A percentile compares a stretch with the other conserved stretches of the same genome.
These are phyloP conservation scores for Aspergillus ochraceus DNA, from an alignment of 2,329 filamentous ascomycete species.

Conservation along the genomic window DNA sequence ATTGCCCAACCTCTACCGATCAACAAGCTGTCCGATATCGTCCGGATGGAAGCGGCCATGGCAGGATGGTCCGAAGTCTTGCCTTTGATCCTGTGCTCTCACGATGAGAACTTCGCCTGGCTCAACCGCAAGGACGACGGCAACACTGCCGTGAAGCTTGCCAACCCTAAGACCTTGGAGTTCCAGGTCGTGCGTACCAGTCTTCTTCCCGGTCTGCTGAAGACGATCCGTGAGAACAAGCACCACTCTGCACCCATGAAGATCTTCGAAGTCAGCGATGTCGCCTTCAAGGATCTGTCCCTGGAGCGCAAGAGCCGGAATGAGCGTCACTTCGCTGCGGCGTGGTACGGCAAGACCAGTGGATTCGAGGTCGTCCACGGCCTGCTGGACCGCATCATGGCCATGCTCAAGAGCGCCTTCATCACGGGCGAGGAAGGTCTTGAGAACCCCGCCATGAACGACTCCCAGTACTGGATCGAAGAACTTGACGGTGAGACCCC, in stretches of 20 bases:
- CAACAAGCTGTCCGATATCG: slow-evolving; percentile 93
- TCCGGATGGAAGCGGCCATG: slow-evolving; percentile 85
- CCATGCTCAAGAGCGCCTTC: slow-evolving; percentile 86
- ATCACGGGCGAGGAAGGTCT: slow-evolving; percentile 72
- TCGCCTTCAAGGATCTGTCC: slow-evolving; percentile 82
- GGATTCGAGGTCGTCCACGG: slow-evolving; percentile 97
- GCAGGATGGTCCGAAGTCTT: slow-evolving; percentile 96
- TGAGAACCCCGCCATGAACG: slow-evolving; percentile 57
- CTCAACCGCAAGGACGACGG: slow-evolving; percentile 88
- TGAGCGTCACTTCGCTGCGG: slow-evolving; percentile 92
- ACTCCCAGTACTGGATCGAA: slow-evolving; percentile 87
- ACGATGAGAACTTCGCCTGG: slow-evolving; percentile 97
- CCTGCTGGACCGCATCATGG: slow-evolving; percentile 83
- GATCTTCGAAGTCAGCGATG: slow-evolving; percentile 88
- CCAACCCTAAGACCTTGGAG: slow-evolving; percentile 89
- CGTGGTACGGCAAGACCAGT: slow-evolving; percentile 89
- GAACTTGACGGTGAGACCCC: slow-evolving; percentile 70
- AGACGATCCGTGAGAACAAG: slow-evolving; percentile 93
- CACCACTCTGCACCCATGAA: slow-evolving; percentile 84
- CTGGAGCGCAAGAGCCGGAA: slow-evolving; percentile 86
- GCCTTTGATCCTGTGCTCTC: slow-evolving; percentile 92
- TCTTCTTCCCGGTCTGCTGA: slow-evolving; percentile 81
- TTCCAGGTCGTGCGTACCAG: slow-evolving; percentile 92
- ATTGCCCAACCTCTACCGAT: slow-evolving; percentile 83
- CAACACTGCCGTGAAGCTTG: slow-evolving; percentile 76